Evolutionary conservation across 2,329 filamentous ascomycete genomes (phyloP).

Genomic region (Diplodia mutila): DNA sequence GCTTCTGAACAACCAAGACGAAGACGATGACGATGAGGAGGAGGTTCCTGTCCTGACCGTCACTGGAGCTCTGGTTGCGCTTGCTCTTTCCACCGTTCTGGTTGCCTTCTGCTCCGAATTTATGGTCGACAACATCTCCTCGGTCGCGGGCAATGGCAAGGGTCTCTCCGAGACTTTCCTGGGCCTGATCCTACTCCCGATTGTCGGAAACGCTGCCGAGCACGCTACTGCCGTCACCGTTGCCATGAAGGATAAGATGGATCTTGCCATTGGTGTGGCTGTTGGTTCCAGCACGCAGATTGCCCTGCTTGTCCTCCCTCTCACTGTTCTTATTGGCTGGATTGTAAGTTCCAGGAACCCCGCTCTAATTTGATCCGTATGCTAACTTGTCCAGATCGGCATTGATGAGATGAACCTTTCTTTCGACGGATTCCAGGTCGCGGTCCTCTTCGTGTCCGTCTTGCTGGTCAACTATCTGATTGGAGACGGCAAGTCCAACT

Average conservation of each 20-base stretch:
- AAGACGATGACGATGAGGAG: slow-evolving; percentile 64
- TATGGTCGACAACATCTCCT: slow-evolving; percentile 64
- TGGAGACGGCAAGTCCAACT: slow-evolving; percentile 61
- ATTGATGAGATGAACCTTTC: slow-evolving; percentile 71
- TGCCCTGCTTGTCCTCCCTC: slow-evolving; percentile 63
- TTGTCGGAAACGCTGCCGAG: slow-evolving; percentile 69
- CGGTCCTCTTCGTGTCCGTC: slow-evolving; percentile 60
- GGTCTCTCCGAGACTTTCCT: slow-evolving; percentile 63
- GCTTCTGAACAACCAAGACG: slow-evolving; percentile 42
- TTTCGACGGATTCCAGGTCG: slow-evolving; percentile 86
- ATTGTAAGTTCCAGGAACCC: slow-evolving; percentile 35
- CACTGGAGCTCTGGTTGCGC: slow-evolving; percentile 70
- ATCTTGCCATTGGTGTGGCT: slow-evolving; percentile 67
- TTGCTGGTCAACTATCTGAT: slow-evolving; percentile 66
- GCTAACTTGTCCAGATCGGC: slow-evolving; percentile 44
- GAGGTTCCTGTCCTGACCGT: slow-evolving; percentile 77
- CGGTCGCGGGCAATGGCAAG: slow-evolving; percentile 52
- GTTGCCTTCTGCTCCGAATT: slow-evolving; percentile 77
- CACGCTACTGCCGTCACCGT: slow-evolving; percentile 67
- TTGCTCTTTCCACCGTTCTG: slow-evolving; percentile 73
- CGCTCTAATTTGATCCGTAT: neutral
- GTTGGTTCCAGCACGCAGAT: slow-evolving; percentile 70
- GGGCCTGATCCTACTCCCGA: slow-evolving; percentile 66
- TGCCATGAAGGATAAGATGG: slow-evolving; percentile 69
- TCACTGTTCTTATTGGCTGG: slow-evolving; percentile 66